phyloP scores from a whole-genome alignment of 495 filamentous ascomycete genomes.

The Aspergillus cavernicola region DNA sequence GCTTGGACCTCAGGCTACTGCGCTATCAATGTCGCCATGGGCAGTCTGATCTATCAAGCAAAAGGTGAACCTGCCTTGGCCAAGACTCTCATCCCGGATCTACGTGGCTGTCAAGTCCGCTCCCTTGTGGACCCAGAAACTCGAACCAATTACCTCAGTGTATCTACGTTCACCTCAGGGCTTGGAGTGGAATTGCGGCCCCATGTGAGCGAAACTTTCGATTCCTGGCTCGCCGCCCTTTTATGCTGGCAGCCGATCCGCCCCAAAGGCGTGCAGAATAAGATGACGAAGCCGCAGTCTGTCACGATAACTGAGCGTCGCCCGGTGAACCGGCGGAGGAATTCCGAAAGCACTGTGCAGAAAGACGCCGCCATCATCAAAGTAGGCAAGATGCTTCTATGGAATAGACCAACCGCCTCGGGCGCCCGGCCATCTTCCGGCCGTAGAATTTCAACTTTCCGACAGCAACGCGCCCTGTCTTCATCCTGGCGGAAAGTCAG shows the following conservation, averaged over 20 bases:
- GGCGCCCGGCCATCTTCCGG: constrained; percentile 38
- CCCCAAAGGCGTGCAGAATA: constrained; percentile 69
- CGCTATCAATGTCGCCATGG: constrained; percentile 53
- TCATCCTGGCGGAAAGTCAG: constrained; percentile 80
- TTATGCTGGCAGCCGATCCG: constrained; percentile 92
- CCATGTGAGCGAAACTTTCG: constrained; percentile 68
- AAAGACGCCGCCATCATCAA: constrained; percentile 93
- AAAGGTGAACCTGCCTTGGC: constrained; percentile 54
- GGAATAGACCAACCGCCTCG: constrained; percentile 59
- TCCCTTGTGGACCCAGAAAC: constrained; percentile 61
- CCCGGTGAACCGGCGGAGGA: constrained; percentile 52
- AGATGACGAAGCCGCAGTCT: constrained; percentile 64
- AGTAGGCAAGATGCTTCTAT: constrained; percentile 88
- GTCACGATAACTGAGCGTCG: constrained; percentile 47
- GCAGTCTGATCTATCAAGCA: constrained; percentile 54
- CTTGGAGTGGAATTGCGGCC: constrained; percentile 73
- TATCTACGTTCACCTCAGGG: constrained; percentile 66
- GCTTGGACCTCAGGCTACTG: constrained; percentile 56
- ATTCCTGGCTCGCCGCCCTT: constrained; percentile 88
- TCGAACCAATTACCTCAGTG: constrained; percentile 70
- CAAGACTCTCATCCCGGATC: constrained; percentile 68
- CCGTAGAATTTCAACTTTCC: constrained; percentile 48
- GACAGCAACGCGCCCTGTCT: constrained; percentile 52
- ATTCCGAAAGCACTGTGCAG: constrained; percentile 57
- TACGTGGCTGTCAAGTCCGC: constrained; percentile 81